Evolutionary conservation across 768 basidiomycete genomes (phyloP), one percentile per base, ranked within the genome.

Genomic region (Tylopilus rubrobrunneus): DNA sequence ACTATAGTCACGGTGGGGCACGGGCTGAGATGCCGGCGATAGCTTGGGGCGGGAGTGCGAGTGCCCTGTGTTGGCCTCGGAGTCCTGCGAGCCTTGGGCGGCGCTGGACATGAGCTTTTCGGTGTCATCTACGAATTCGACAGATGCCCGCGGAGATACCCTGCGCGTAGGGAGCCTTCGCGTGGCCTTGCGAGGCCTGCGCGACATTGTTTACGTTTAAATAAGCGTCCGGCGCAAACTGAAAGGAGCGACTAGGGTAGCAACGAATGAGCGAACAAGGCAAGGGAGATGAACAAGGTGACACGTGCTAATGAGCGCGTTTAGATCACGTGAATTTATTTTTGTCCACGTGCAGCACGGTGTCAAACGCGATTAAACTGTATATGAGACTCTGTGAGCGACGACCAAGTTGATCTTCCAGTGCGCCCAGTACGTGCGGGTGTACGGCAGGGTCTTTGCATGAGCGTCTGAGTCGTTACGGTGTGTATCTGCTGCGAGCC

Each of bases 301-400:
- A 47, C 65, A 68, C 67, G 58, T 67, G 62, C 47, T 42, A 34
- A 51, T 36, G 40, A 39, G 56, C 69, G 67, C 52, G 66, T 64
- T 42, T 1, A 14, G 43, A 49, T 63, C 68, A 69, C 68, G 68
- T 71, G 70, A 7, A 51, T 53, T 69, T 51, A 65, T 62, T 67
- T 25, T 71, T 57, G 36, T 34, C 39, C 55, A 66, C 51, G 57
- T 57, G 61, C 5, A 4, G 25, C 15, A 19, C 19, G 2, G 17
- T 48, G 4, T 15, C 36, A 37, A 37, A 37, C 15, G 15, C 14
- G 34, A 34, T 34, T 34, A 4, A 34, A 34, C 33, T 7, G 9
- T 5, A 29, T 5, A 29, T 29, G 29, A 9, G 29, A 2, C 29
- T 29, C 9, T 5, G 29, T 29, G 34, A 36, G 34, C 34, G 34